phyloP scores from a whole-genome alignment of 78 protist species.

The Fonticula alba region DNA sequence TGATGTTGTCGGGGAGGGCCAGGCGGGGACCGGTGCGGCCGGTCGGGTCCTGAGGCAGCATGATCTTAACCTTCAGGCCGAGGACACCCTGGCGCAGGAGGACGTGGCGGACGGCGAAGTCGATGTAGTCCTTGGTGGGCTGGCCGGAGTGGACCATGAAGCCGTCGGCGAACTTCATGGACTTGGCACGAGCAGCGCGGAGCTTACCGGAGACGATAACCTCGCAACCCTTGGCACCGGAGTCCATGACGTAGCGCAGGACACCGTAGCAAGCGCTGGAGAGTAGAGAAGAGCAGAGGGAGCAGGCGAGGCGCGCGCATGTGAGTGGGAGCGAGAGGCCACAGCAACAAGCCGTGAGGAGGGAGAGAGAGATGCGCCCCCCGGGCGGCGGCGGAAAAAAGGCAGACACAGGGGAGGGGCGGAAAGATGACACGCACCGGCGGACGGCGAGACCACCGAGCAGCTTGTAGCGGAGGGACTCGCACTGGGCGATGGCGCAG shows the following conservation, averaged over 20 bases:
- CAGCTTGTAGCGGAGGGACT: conserved; percentile 89
- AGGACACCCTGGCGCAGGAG: conserved; percentile 85
- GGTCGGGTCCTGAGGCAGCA: conserved; percentile 84
- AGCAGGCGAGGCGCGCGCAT: no score
- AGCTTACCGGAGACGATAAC: conserved; percentile 95
- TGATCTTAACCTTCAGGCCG: conserved; percentile 93
- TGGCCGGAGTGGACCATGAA: conserved; percentile 94
- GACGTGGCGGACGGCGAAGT: conserved; percentile 82
- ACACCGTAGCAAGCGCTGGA: conserved; percentile 95
- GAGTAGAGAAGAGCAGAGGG: background rate
- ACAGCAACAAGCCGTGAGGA: background rate
- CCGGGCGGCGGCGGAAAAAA: background rate
- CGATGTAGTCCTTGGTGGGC: conserved; percentile 60
- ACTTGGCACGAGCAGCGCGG: conserved; percentile 96
- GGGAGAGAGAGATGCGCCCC: background rate
- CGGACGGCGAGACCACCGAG: conserved; percentile 90
- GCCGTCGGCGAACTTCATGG: conserved; percentile 97
- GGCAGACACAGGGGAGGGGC: background rate
- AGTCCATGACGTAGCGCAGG: conserved; percentile 88
- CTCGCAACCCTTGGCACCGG: conserved; percentile 96
- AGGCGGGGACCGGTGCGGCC: conserved; percentile 68
- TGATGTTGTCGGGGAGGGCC: conserved; percentile 66
- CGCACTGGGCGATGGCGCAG: conserved; percentile 97
- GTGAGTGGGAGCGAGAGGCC: no score
- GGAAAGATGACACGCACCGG: conserved; percentile 1